These are phyloP conservation scores for Vicia faba DNA, from an alignment of 306 rosid genomes.

Conservation along the genomic window DNA sequence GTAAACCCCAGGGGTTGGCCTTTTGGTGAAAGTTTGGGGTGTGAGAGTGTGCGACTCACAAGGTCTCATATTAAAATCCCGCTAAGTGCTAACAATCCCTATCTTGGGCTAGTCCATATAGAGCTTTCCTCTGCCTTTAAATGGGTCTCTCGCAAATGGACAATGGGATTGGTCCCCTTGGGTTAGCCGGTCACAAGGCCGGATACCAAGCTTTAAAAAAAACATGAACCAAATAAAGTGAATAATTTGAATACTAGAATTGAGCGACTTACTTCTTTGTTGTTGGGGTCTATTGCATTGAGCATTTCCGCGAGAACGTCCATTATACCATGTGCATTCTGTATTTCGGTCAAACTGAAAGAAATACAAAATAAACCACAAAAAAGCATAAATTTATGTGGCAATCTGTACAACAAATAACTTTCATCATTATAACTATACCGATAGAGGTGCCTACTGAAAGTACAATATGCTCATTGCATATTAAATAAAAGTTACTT, in stretches of 20 bases:
- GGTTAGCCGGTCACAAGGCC: too few relatives aligned
- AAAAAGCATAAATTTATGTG: slow-evolving; percentile 4
- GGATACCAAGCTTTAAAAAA: not conserved
- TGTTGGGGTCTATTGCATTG: slow-evolving; percentile 80
- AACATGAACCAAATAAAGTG: slow-evolving; percentile 14
- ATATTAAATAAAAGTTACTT: not conserved
- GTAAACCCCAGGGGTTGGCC: not conserved
- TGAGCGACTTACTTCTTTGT: slow-evolving; percentile 69
- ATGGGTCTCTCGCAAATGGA: too few relatives aligned
- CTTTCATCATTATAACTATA: not conserved
- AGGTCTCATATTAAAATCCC: too few relatives aligned
- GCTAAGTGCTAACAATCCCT: too few relatives aligned
- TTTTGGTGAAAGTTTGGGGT: too few relatives aligned
- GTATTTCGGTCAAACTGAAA: slow-evolving; percentile 86
- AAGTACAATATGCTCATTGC: not conserved
- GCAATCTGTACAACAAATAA: slow-evolving; percentile 18
- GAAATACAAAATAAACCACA: slow-evolving; percentile 36
- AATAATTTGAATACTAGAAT: slow-evolving; percentile 19
- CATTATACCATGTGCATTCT: slow-evolving; percentile 97
- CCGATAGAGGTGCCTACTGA: not conserved
- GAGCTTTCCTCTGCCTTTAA: too few relatives aligned
- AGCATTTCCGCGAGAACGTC: slow-evolving; percentile 97
- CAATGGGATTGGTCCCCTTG: too few relatives aligned
- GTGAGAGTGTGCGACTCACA: too few relatives aligned
- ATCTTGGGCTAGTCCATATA: too few relatives aligned